Base-by-base conservation (phyloP, 768 basidiomycete genomes). In the Tylopilus cervinicoccineus region DNA sequence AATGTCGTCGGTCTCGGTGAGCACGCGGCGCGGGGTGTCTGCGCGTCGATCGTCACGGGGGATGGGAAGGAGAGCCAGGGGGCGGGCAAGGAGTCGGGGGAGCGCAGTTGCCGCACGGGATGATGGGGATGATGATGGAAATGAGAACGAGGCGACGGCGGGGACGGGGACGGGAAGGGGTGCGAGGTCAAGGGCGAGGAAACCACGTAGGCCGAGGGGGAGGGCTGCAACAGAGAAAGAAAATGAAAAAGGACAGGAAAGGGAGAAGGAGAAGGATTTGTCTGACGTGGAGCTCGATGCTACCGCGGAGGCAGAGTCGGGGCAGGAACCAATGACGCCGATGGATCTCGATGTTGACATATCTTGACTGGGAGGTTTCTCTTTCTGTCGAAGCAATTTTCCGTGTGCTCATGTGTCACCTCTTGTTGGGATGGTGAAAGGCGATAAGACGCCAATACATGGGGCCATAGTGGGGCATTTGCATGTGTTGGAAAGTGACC, bases 91-190 rank as follows among this genome's bases (percentile, higher is more conserved):
- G 37, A 23, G 37, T 7, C 37, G 37, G 22, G 68, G 66, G 29
- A 63, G 65, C 19, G 51, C 64, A 11, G 53, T 49, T 6, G 33
- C 43, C 8, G 50, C 61, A 13, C 57, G 56, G 14, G 67, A 67
- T 6, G 72, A 67, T 1, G 74, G 57, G 16, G 76, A 74, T 2
- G 72, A 70, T 0, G 72, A 71, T 8, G 66, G 55, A 2, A 71
- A 74, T 2, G 73, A 64, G n/a, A 56, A 44, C 36, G 56, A 54
- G 23, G 11, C 54, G 5, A 47, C 52, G 26, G 48, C 66, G 17
- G 44, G 63, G 2, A 49, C 64, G 39, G 48, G 63, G 19, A 45
- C 63, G 1, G 51, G 62, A 29, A 67, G 64, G n/a, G 51, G 62
- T 4, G 41, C 65, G n/a, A 67, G 70, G 12, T 58, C 73, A 32